Conservation (phyloP, 768 basidiomycete species). For the Suillus spraguei region DNA sequence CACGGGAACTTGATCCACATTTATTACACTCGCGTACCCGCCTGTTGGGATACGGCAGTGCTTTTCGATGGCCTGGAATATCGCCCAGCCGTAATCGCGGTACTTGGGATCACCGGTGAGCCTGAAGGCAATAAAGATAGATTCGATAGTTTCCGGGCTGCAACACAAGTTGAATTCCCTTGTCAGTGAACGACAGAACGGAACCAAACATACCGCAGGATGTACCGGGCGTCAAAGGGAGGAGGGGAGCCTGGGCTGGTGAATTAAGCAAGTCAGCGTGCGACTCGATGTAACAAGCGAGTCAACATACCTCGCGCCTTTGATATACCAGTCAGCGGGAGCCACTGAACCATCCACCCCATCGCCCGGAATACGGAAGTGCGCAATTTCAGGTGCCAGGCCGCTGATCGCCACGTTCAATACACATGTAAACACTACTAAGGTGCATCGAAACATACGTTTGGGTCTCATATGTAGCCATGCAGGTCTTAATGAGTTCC, state of each 20-base stretch:
- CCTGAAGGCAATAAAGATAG: slow-evolving; percentile 89
- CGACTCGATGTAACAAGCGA: not conserved
- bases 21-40: slow-evolving; percentile 81
- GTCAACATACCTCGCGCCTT: slow-evolving; percentile 62
- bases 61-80: slow-evolving; percentile 87
- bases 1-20: slow-evolving; percentile 78
- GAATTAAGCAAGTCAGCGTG: slow-evolving; percentile 10
- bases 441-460: slow-evolving; percentile 54
- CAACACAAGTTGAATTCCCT: not conserved
- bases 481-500: slow-evolving; percentile 85
- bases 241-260: slow-evolving; percentile 27
- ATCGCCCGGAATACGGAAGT: slow-evolving; percentile 73
- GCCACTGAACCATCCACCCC: slow-evolving; percentile 38
- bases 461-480: slow-evolving; percentile 80
- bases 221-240: slow-evolving; percentile 88
- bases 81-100: slow-evolving; percentile 83
- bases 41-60: slow-evolving; percentile 78
- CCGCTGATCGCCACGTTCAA: slow-evolving; percentile 49
- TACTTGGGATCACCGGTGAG: slow-evolving; percentile 83
- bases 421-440: not conserved
- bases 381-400: slow-evolving; percentile 86
- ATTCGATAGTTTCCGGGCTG: slow-evolving; percentile 94
- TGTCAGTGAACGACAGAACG: not conserved
- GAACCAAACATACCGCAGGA: slow-evolving; percentile 64
- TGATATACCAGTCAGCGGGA: slow-evolving; percentile 89